These are phyloP conservation scores for Pythium rhizo-oryzae DNA, from an alignment of 352 stramenopile species.

Conservation along the genomic window DNA sequence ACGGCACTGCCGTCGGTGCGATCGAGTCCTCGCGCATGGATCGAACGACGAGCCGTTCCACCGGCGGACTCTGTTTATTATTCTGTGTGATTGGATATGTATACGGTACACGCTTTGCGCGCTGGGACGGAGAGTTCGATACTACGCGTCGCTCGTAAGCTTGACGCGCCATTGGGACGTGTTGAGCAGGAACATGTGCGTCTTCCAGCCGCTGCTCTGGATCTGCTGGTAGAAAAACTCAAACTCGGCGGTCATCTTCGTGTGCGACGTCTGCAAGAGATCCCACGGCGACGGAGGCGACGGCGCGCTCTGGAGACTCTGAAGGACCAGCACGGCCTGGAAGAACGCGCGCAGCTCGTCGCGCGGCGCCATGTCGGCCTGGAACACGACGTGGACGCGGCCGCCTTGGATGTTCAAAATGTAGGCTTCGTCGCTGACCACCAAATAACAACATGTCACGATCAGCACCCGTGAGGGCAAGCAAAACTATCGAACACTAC, in stretches of 20 bases:
- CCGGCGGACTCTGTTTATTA: too few relatives aligned
- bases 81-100: too few relatives aligned
- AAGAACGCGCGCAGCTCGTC: slow-evolving; percentile 80
- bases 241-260: slow-evolving; percentile 59
- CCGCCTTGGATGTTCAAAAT: slow-evolving; percentile 44
- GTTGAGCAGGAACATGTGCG: slow-evolving; percentile 75
- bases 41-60: too few relatives aligned
- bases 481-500: not conserved
- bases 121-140: too few relatives aligned
- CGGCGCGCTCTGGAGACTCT: slow-evolving; percentile 36
- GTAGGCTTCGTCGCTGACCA: slow-evolving; percentile 58
- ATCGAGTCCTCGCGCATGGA: too few relatives aligned
- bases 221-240: slow-evolving; percentile 66
- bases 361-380: slow-evolving; percentile 44
- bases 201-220: slow-evolving; percentile 64
- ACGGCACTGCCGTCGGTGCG: too few relatives aligned
- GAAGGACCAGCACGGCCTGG: slow-evolving; percentile 60
- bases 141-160: slow-evolving; percentile 35
- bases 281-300: slow-evolving; percentile 10
- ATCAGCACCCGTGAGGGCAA: not conserved
- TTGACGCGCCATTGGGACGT: slow-evolving; percentile 70
- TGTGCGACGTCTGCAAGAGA: slow-evolving; percentile 50
- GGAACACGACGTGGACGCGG: slow-evolving; percentile 57
- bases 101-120: not conserved
- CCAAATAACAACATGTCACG: not conserved